Percentiles rank a stretch among this genome's conserved stretches.
Evolutionary conservation across 495 filamentous ascomycete species (phyloP).

Genomic region (Xylaria palmicola): DNA sequence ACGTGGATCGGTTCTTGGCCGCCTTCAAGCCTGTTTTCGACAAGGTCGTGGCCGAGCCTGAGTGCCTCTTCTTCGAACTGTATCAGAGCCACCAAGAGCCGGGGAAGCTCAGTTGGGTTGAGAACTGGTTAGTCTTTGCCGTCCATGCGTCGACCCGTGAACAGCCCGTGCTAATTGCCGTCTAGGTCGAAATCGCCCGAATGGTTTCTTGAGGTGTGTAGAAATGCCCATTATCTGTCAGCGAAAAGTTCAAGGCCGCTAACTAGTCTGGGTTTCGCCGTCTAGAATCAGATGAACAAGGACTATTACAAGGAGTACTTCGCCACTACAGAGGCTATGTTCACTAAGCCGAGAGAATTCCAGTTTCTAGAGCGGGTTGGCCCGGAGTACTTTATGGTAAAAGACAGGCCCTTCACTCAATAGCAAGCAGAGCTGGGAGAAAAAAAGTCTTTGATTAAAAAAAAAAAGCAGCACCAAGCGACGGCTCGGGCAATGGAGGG

Average conservation of each 20-base stretch:
- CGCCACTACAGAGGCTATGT: constrained; percentile 48
- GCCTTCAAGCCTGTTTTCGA: constrained; percentile 42
- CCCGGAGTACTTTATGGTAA: constrained; percentile 31
- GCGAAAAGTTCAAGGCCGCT: constrained; percentile 8
- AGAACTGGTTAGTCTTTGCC: constrained; percentile 40
- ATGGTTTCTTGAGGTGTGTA: constrained; percentile 40
- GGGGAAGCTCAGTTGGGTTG: constrained; percentile 45
- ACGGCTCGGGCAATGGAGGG: not conserved
- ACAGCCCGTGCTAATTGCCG: constrained; percentile 8
- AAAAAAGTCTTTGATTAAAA: too few relatives aligned
- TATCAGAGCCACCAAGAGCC: constrained; percentile 42
- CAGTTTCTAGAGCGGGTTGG: constrained; percentile 41
- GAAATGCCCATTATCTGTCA: not conserved
- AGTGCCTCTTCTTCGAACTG: constrained; percentile 51
- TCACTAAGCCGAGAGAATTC: constrained; percentile 44
- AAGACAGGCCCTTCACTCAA: constrained; percentile 19
- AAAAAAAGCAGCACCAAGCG: not conserved
- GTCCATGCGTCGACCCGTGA: not conserved
- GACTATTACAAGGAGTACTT: constrained; percentile 52
- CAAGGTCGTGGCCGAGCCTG: constrained; percentile 42
- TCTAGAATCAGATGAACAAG: constrained; percentile 49
- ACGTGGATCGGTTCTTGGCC: constrained; percentile 43
- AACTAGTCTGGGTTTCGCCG: not conserved
- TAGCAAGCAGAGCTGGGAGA: not conserved
- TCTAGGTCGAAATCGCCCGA: constrained; percentile 35